Evolutionary conservation across 2,329 filamentous ascomycete genomes (phyloP).

Genomic region (Sporothrix inflata): DNA sequence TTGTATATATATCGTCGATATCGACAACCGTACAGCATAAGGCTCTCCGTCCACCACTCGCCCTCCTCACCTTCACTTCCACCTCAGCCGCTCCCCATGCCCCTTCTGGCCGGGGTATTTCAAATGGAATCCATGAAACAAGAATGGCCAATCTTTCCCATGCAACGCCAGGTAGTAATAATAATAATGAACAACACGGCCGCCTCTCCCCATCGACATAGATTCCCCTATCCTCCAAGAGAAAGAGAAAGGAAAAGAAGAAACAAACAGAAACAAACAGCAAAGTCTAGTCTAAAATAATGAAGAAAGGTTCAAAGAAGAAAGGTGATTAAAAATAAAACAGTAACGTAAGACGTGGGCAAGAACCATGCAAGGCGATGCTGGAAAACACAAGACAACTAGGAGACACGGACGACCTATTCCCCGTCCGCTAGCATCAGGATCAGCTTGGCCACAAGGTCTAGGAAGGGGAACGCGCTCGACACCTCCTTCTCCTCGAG

Average conservation of each 20-base stretch:
- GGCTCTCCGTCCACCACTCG: not conserved
- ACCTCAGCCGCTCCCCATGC: not conserved
- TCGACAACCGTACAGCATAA: not conserved
- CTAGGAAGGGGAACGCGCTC: slow-evolving; percentile 92
- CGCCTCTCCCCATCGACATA: not conserved
- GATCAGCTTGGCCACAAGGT: slow-evolving; percentile 88
- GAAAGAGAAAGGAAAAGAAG: not conserved
- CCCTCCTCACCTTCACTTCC: not conserved
- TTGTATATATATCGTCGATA: slow-evolving; percentile 8
- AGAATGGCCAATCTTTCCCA: slow-evolving; percentile 23
- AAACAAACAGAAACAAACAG: not conserved
- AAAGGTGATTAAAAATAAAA: not conserved
- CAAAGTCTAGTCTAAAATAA: slow-evolving; percentile 19
- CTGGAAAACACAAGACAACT: not conserved
- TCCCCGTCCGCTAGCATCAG: slow-evolving; percentile 88
- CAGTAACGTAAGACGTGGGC: not conserved
- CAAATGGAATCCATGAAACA: not conserved
- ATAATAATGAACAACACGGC: not conserved
- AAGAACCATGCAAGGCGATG: not conserved
- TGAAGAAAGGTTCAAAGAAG: not conserved
- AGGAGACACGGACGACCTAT: slow-evolving; percentile 40
- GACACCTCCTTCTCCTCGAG: slow-evolving; percentile 93
- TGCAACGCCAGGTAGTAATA: slow-evolving; percentile 25
- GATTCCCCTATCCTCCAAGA: not conserved
- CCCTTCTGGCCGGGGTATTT: slow-evolving; percentile 25